These are phyloP conservation scores for Ganoderma lingzhi DNA, from an alignment of 1,284 basidiomycete genomes.

Conservation along the genomic window DNA sequence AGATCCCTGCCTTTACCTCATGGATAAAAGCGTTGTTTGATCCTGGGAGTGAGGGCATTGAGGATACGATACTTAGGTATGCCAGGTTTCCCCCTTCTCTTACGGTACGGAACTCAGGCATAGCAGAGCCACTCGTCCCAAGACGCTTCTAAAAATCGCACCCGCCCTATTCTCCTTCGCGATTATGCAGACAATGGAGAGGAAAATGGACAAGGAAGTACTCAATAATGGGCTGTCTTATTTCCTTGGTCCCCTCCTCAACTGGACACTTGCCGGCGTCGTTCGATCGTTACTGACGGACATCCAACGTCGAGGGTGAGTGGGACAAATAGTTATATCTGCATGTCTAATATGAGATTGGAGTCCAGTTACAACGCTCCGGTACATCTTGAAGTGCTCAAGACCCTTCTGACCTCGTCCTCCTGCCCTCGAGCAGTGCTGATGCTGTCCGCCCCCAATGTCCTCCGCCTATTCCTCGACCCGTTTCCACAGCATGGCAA, in stretches of 20 bases:
- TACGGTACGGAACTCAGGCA: conserved; percentile 1
- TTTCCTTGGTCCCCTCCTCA: conserved; percentile 74
- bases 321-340: conserved; percentile 13
- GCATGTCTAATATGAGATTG: conserved; percentile 17
- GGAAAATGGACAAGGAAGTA: conserved; percentile 70
- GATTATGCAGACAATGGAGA: conserved; percentile 53
- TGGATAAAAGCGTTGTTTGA: conserved; percentile 85
- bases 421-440: conserved; percentile 73
- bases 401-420: conserved; percentile 66
- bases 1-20: conserved; percentile 55
- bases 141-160: conserved; percentile 68
- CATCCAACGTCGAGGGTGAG: conserved; percentile 65
- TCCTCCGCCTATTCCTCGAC: conserved; percentile 58
- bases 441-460: conserved; percentile 64
- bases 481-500: conserved; percentile 44
- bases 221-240: conserved; percentile 79
- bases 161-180: conserved; percentile 72
- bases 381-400: conserved; percentile 68
- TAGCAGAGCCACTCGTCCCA: conserved; percentile 60
- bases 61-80: conserved; percentile 79
- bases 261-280: conserved; percentile 82
- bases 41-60: conserved; percentile 79
- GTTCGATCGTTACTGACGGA: conserved; percentile 70
- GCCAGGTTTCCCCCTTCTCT: conserved; percentile 9
- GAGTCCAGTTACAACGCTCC: conserved; percentile 43